Evolutionary conservation across 306 rosid species (phyloP).

Genomic region (Ceratonia siliqua): DNA sequence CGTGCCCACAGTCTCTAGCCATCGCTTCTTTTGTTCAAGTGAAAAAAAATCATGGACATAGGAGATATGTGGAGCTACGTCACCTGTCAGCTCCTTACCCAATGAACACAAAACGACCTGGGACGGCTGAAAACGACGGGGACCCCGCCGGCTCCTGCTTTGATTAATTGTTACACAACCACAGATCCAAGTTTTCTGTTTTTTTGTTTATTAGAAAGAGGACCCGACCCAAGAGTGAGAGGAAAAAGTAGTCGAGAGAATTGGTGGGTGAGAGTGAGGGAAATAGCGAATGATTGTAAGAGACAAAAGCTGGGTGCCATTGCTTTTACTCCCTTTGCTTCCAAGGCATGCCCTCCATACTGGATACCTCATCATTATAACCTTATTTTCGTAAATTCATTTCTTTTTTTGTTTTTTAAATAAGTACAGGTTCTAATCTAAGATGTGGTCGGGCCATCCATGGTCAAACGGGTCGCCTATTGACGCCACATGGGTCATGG

Average conservation of each 20-base stretch:
- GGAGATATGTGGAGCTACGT: slow-evolving; percentile 32
- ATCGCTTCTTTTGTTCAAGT: not conserved
- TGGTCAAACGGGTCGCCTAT: not conserved
- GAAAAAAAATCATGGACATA: too few species aligned
- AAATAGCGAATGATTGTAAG: slow-evolving; percentile 64
- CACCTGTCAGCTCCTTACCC: slow-evolving; percentile 14
- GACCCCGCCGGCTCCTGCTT: slow-evolving; percentile 26
- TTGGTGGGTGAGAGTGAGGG: too few species aligned
- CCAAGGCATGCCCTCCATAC: slow-evolving; percentile 61
- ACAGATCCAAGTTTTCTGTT: too few species aligned
- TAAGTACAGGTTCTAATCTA: too few species aligned
- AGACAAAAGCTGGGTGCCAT: slow-evolving; percentile 67
- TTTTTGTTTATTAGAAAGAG: too few species aligned
- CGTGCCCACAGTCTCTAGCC: too few species aligned
- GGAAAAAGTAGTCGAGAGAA: too few species aligned
- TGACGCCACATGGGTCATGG: not conserved
- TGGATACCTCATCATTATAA: slow-evolving; percentile 36
- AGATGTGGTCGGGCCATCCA: not conserved
- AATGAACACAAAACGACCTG: slow-evolving; percentile 28
- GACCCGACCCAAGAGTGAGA: too few species aligned
- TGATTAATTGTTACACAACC: slow-evolving; percentile 64
- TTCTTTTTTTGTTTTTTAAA: not conserved
- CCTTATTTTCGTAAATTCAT: not conserved
- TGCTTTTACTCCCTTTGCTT: slow-evolving; percentile 62
- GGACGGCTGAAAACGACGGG: slow-evolving; percentile 46